phyloP scores from a whole-genome alignment of 108 stramenopile species.

The Chaetoceros tenuissimus region DNA sequence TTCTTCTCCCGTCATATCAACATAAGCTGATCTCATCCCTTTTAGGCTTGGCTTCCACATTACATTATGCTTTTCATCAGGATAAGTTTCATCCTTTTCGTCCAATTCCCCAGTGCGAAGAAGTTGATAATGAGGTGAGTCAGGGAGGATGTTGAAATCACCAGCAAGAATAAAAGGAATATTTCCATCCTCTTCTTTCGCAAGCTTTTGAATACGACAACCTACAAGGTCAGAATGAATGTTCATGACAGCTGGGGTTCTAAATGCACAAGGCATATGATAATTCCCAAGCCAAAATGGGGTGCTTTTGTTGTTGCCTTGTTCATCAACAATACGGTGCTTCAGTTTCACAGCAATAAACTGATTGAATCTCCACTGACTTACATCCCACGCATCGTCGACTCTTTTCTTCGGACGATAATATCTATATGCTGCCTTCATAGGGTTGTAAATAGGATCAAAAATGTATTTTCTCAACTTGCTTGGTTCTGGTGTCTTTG shows the following conservation, averaged over 20 bases:
- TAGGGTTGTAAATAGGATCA: constrained; percentile 7
- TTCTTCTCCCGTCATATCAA: constrained; percentile 36
- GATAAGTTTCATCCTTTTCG: constrained; percentile 38
- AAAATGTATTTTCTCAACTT: constrained; percentile 8
- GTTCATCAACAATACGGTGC: constrained; percentile 19
- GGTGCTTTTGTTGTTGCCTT: too few species aligned
- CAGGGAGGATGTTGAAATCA: constrained; percentile 89
- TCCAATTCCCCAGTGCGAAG: constrained; percentile 75
- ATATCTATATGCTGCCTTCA: constrained; percentile 6
- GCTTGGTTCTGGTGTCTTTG: constrained; percentile 7
- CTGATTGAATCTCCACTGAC: constrained; percentile 61
- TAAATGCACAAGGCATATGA: constrained; percentile 98
- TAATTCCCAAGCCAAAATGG: constrained; percentile 81
- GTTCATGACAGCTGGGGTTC: constrained; percentile 77
- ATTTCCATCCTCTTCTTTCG: constrained; percentile 4
- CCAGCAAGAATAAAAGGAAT: constrained; percentile 70
- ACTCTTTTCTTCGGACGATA: background rate
- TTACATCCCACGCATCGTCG: constrained; percentile 46
- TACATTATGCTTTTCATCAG: constrained; percentile 47
- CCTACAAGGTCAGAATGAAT: constrained; percentile 71
- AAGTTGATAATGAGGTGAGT: constrained; percentile 72
- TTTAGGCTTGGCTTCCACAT: constrained; percentile 41
- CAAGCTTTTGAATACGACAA: constrained; percentile 25
- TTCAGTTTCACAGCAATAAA: constrained; percentile 52
- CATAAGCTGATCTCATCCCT: constrained; percentile 69